Evolutionary conservation across 306 rosid species (phyloP).

Genomic region (Morella rubra): DNA sequence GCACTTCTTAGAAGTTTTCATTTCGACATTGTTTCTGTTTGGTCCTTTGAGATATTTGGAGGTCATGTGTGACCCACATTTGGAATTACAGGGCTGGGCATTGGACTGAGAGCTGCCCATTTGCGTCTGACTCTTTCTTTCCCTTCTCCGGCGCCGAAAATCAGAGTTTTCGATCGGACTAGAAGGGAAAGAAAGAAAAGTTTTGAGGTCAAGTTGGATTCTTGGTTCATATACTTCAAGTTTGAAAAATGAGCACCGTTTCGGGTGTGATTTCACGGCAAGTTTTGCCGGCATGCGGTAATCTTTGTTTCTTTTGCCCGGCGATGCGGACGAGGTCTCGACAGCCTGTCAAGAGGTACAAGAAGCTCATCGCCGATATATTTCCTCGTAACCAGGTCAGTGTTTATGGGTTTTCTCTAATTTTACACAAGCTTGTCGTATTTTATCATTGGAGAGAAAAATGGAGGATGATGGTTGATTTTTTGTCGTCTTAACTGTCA

Average conservation of each 20-base stretch:
- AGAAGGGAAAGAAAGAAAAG: conserved; percentile 64
- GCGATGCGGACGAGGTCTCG: conserved; percentile 87
- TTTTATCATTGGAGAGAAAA: not conserved
- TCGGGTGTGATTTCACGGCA: conserved; percentile 91
- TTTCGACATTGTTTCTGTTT: not conserved
- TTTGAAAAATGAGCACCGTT: conserved; percentile 49
- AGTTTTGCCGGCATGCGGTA: conserved; percentile 88
- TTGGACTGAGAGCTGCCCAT: conserved; percentile 35
- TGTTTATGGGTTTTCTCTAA: conserved; percentile 16
- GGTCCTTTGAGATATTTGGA: conserved; percentile 8
- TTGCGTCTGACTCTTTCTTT: conserved; percentile 52
- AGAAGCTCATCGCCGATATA: conserved; percentile 91
- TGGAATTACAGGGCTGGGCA: conserved; percentile 41
- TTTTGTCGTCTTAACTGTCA: not conserved
- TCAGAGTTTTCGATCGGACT: conserved; percentile 31
- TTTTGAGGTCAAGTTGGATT: conserved; percentile 21
- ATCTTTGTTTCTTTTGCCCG: conserved; percentile 90
- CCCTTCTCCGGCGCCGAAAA: conserved; percentile 47
- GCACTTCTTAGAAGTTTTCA: conserved; percentile 23
- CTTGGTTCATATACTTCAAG: not conserved
- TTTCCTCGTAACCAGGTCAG: conserved; percentile 86
- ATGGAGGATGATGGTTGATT: not conserved
- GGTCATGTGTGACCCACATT: conserved; percentile 21
- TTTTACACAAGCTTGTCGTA: not conserved
- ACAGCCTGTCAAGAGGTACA: conserved; percentile 99